Base-by-base conservation (phyloP, 2,329 filamentous ascomycete species). In the Xylariaceae sp. region DNA sequence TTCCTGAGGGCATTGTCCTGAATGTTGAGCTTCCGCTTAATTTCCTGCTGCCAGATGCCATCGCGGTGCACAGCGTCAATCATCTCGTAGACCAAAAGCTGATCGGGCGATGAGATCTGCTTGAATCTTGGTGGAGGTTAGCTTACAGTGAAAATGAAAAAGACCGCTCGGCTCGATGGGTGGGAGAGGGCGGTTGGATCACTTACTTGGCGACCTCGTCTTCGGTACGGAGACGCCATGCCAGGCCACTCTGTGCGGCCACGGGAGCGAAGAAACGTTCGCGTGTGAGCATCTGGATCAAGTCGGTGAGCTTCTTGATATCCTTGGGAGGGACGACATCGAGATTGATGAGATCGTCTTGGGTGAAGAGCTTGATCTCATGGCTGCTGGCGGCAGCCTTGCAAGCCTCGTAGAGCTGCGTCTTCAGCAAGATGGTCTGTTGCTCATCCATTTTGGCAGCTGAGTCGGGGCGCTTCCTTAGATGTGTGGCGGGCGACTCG, bases 41-140 rank as follows among this genome's bases (percentile, higher is more conserved):
- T 85, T 12, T 84, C 87, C 66, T 90, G 89, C 54, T 87, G 86
- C 94, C 94, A 99, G 63, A 96, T 89, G 53, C 92, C 94, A 62
- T 90, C 87, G 57, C 82, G 81, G 56, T 87, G 89, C 30, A 88
- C 85, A 59, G 89, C 86, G 70, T 97, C 92, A 65, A 99, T 92
- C 60, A 89, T 82, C 57, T 85, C 83, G 77, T 95, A 97, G 22
- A 97, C 87, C 64, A 96, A 79, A 64, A 83, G 81, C 70, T 86
- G 81, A 59, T 97, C 92, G 62, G 92, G 83, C 52, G 82, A 81
- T 42, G 74, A 71, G 54, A 83, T 78, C 52, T 74, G 73, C 57
- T 78, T 79, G 67, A 83, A 84, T 59, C 80, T 83, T 55, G 6
- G 10, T n/a, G 14, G 10, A 5, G n/a, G 10, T 15, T 15, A 39